Evolutionary conservation across 2,329 filamentous ascomycete species (phyloP), one percentile per base, ranked within the genome.

Genomic region (Alternaria tenuissima): DNA sequence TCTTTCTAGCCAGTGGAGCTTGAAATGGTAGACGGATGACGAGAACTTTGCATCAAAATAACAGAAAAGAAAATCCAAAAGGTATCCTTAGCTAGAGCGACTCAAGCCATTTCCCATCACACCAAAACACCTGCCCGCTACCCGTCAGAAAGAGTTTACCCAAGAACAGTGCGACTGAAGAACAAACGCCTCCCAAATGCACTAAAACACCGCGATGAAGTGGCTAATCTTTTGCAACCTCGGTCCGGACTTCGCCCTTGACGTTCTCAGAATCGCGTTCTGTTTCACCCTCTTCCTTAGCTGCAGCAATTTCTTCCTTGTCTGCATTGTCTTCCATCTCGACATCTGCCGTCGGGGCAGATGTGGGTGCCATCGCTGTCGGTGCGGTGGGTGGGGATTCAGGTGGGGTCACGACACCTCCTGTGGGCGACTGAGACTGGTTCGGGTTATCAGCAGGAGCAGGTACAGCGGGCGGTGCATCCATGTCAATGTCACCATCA

Each of bases 401-500:
- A n/a, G 76, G 76, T 8, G 76, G 76, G 3, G 76, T 77, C 11
- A 76, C 73, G 16, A 76, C 73, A 8, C 69, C 73, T 34, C 69
- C 73, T 26, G 70, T 65, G 20, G 75, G 74, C 7, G 76, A 76
- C 24, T 71, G 63, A 36, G 74, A 72, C 16, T 64, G 63, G 16
- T 71, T 68, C 9, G 59, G 61, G 16, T 26, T 41, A 32, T 51
- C 52, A 30, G 66, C 51, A n/a, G 68, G 49, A 26, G 63, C 55
- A 11, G 67, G 43, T 3, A 61, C 46, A 20, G 57, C 64, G 42
- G 65, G 64, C 14, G 72, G 47, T 28, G 74, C 74, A 9, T 74
- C 76, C 76, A 78, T 78, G 1, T 77, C 73, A 24, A 78, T 67
- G 55, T 79, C 76, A n/a, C 70, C 76, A 39, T 79, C 76, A 14